Evolutionary conservation across 805 yeast species (phyloP).

Genomic region (Teunomyces stri): DNA sequence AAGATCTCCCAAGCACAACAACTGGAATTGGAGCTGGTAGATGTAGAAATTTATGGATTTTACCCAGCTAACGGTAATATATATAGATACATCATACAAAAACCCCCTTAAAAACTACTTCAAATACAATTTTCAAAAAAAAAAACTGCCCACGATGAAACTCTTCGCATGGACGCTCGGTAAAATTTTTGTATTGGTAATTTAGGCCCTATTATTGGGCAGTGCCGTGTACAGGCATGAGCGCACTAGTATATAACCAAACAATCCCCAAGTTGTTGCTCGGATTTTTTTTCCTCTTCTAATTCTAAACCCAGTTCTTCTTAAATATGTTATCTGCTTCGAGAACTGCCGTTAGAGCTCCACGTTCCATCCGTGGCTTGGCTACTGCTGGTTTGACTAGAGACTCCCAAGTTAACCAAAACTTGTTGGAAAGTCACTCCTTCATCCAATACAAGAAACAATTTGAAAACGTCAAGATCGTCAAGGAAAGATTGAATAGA

Average conservation of each 20-base stretch:
- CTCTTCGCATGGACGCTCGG: not conserved
- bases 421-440: constrained; percentile 76
- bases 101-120: not conserved
- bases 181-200: constrained; percentile 3
- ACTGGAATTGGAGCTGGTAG: too few relatives aligned
- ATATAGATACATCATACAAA: not conserved
- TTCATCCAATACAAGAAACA: constrained; percentile 91
- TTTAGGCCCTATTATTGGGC: constrained; percentile 3
- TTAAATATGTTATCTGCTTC: constrained; percentile 42
- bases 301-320: constrained; percentile 4
- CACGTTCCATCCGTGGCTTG: constrained; percentile 43
- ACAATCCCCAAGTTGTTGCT: constrained; percentile 5
- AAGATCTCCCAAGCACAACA: not conserved
- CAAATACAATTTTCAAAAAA: not conserved
- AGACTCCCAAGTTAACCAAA: constrained; percentile 78
- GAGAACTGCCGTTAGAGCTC: constrained; percentile 34
- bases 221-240: not conserved
- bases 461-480: constrained; percentile 82
- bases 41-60: not conserved
- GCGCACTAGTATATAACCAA: constrained; percentile 5
- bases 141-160: not conserved
- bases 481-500: constrained; percentile 74
- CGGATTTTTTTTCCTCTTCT: constrained; percentile 4
- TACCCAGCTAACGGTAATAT: not conserved
- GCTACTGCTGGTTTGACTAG: constrained; percentile 53